phyloP scores from a whole-genome alignment of 2,329 filamentous ascomycete genomes.

The Madurella fahalii region DNA sequence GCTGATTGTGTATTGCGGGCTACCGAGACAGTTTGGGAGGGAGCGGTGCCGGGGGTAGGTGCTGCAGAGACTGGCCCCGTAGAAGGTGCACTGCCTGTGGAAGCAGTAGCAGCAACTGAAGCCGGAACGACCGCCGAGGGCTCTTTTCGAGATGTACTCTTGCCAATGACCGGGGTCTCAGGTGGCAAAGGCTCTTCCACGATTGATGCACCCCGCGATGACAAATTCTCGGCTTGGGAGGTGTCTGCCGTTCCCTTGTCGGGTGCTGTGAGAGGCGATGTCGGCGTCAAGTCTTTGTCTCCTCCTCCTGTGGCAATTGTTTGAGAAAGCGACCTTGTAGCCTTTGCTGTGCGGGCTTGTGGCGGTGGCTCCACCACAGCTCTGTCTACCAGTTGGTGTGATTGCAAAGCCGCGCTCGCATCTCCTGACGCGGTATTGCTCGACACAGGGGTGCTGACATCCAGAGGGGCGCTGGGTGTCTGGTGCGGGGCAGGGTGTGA shows the following conservation, averaged over 20 bases:
- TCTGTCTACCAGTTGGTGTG: background rate
- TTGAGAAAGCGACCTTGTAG: background rate
- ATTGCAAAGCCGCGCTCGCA: background rate
- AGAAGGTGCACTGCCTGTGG: background rate
- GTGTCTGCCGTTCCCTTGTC: background rate
- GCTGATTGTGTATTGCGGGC: background rate
- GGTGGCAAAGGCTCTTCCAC: background rate
- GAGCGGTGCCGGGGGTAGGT: background rate
- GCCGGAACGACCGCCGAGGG: background rate
- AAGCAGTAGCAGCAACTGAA: background rate
- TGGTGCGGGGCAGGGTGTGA: conserved; percentile 7
- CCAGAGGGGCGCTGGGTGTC: background rate
- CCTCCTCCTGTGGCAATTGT: background rate
- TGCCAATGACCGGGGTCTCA: background rate
- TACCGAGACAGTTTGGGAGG: background rate
- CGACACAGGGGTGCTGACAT: background rate
- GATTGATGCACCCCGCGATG: background rate
- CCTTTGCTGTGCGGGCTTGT: background rate
- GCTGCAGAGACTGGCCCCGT: background rate
- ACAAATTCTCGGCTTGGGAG: background rate
- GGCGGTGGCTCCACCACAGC: background rate
- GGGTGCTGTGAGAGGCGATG: background rate
- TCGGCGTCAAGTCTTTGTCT: background rate
- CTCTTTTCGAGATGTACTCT: background rate
- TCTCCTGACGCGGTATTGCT: background rate